Evolutionary conservation across 495 filamentous ascomycete species (phyloP).

Genomic region (Hypoxylon trugodes): DNA sequence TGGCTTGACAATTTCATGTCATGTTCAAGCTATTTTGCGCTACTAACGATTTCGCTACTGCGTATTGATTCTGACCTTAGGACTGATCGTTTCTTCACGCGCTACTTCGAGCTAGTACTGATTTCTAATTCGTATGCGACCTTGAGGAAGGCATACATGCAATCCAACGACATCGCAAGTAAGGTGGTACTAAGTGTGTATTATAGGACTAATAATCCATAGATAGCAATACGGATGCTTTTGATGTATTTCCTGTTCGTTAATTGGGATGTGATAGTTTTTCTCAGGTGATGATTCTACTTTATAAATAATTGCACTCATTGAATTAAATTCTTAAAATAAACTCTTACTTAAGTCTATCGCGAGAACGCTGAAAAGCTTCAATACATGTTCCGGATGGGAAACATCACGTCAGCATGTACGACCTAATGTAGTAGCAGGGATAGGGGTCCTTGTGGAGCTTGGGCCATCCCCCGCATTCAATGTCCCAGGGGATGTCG

Average conservation of each 20-base stretch:
- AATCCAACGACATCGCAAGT: not conserved
- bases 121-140: not conserved
- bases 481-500: not conserved
- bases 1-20: constrained; percentile 4
- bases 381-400: no score
- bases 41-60: constrained; percentile 29
- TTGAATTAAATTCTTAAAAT: no score
- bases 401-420: no score
- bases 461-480: constrained; percentile 36
- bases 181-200: constrained; percentile 21
- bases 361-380: no score
- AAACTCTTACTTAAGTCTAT: no score
- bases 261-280: not conserved
- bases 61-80: constrained; percentile 18
- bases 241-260: not conserved
- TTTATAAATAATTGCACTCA: no score
- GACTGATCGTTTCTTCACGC: constrained; percentile 11
- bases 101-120: not conserved
- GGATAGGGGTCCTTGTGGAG: constrained; percentile 11
- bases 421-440: not conserved
- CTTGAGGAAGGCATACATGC: not conserved
- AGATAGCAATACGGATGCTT: constrained; percentile 33
- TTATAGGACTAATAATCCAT: constrained; percentile 43
- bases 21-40: not conserved
- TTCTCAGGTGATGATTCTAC: no score